Base-by-base conservation (phyloP, 2,329 filamentous ascomycete species). In the Aspergillus pseudonomiae region DNA sequence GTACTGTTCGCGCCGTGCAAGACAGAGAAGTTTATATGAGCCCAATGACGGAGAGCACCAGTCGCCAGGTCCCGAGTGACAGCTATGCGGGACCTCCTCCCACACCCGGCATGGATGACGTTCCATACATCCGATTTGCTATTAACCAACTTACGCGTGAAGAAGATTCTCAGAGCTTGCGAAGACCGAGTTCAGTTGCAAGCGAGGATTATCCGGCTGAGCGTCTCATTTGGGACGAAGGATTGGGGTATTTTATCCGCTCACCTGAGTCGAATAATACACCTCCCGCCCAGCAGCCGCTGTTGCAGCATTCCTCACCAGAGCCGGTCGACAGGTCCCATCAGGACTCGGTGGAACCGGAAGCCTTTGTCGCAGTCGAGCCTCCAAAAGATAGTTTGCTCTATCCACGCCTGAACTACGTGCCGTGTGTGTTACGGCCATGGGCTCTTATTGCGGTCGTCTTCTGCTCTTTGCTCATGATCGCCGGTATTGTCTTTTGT, bases 41-140 rank as follows among this genome's bases (percentile, higher is more conserved):
- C 59, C 66, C 66, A 36, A 67, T 63, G 32, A 71, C 71, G 11
- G 68, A 75, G 41, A 69, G 67, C 34, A 69, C 69, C 43, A 70
- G 66, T 62, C 68, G 71, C n/a, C 71, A 64, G 52, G 65, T 70
- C 6, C 68, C 73, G 6, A 67, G 65, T 24, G 74, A 75, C 46
- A 67, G 62, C 48, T 71, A 75, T 68, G 67, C 70, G 50, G 68
- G 76, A 19, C 80, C 80, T 58, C 80, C 83, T 14, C 81, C 84
- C 3, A 94, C 92, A 0, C 93, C 93, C 0, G 92, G 90, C 11
- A 82, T 93, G 45, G 93, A 97, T 72, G 91, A 96, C 73, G 91
- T 89, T 10, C 93, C 93, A 0, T 96, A 94, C 77, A 92, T 97
- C 67, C 91, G 91, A 67, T 96, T 95, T 76, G 94, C 94, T 46